Evolutionary conservation across 768 basidiomycete species (phyloP), one percentile per base, ranked within the genome.

Genomic region (Russula griseocarnosa): DNA sequence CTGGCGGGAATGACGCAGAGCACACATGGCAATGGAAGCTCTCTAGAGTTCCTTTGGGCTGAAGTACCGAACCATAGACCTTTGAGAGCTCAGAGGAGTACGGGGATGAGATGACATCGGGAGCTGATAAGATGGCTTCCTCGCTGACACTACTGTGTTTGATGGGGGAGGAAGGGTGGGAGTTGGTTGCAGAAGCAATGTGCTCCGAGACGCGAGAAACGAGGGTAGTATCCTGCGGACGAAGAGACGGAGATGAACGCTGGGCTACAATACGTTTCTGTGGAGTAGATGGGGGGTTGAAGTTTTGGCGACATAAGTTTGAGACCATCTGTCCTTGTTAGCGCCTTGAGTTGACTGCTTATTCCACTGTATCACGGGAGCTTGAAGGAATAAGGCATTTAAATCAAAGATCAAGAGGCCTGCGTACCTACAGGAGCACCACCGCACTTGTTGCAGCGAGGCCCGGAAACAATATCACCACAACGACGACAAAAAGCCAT

Each of bases 401-500:
- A 52, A 44, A 34, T 8, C 0, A 26, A 51, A 40, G 49, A 30
- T 44, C 38, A 46, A 34, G 46, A 13, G 18, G 47, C 28, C 6
- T 58, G 79, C 91, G 70, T 71, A 92, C 91, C 90, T 60, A 90
- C 91, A 59, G 88, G 77, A 20, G 79, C 77, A 59, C 92, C 92
- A 67, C 92, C 91, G 73, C 91, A 94, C 74, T 83, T 86, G 9
- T 40, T 55, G 74, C 90, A 92, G 58, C 87, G 87, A 49, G 77
- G 74, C 55, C 84, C 83, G 40, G 79, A 71, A 36, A 92, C 90
- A 63, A 94, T 91, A 66, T 92, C 88, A 62, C 91, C 92, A 71
- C 91, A 94, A 72, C 89, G 80, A 63, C 88, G 82, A 77, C 92
- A 94, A 71, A 93, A 93, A 26, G 87, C 88, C 91, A 93, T 93